phyloP scores from a whole-genome alignment of 2,329 filamentous ascomycete species.

The Monosporascus cannonballus region DNA sequence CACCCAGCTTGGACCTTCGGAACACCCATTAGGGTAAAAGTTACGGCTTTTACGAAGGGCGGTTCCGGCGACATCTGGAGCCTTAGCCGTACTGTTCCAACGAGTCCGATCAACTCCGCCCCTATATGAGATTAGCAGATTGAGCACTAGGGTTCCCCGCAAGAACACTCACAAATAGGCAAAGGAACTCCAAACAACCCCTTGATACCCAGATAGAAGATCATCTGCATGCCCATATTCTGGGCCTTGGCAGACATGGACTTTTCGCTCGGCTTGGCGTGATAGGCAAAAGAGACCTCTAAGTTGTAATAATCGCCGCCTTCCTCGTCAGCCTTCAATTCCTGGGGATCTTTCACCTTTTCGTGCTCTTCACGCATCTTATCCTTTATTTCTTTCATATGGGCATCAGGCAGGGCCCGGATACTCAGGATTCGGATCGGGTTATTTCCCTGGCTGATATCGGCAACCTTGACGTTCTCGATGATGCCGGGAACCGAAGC shows the following conservation, averaged over 20 bases:
- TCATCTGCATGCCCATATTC: constrained; percentile 95
- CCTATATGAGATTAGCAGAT: constrained; percentile 25
- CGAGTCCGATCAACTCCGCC: constrained; percentile 85
- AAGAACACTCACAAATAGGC: constrained; percentile 56
- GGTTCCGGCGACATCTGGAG: constrained; percentile 84
- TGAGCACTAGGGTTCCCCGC: background rate
- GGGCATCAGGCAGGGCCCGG: constrained; percentile 74
- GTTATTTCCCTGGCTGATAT: constrained; percentile 91
- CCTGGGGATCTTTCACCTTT: constrained; percentile 77
- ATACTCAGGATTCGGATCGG: constrained; percentile 83
- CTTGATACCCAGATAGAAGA: constrained; percentile 88
- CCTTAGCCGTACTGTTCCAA: constrained; percentile 78
- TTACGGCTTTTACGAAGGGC: constrained; percentile 86
- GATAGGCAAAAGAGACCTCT: constrained; percentile 85
- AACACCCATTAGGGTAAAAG: constrained; percentile 89
- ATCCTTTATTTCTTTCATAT: constrained; percentile 76
- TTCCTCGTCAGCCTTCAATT: constrained; percentile 82
- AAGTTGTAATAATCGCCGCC: constrained; percentile 91
- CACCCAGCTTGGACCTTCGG: constrained; percentile 87
- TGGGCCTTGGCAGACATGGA: constrained; percentile 74
- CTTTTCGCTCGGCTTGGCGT: constrained; percentile 68
- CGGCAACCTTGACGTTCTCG: constrained; percentile 89
- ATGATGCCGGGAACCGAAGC: constrained; percentile 86
- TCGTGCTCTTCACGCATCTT: constrained; percentile 73
- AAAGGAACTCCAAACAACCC: constrained; percentile 85